Base-by-base conservation (phyloP, 768 basidiomycete species). In the Neoboletus magnificus region DNA sequence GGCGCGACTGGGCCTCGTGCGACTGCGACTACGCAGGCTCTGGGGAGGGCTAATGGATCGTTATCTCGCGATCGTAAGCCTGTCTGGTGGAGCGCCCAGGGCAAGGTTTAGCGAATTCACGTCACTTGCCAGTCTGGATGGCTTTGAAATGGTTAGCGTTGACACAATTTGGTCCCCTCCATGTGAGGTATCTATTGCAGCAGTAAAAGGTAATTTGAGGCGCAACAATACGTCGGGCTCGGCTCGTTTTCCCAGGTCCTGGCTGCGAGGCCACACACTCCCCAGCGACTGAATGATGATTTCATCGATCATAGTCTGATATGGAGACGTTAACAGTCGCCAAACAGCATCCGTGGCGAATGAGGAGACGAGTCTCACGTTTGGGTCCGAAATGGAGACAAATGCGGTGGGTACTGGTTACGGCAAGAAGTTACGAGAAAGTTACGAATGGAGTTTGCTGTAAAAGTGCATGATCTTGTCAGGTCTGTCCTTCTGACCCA, bases 41-140 rank as follows among this genome's bases (percentile, higher is more conserved):
- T 51, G 50, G 46, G 52, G 43, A 1, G 42, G 43, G 30, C 40
- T 22, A 46, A 55, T 45, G 15, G 64, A 70, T 72, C 62, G 66
- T 44, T 61, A 70, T 71, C 66, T 70, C 57, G 64, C 71, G 69
- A 71, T 71, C 68, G 47, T 18, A 40, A 54, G 64, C 65, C 47
- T 43, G 39, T 46, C 52, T 50, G n/a, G 18, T 52, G 35, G 51
- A 53, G 50, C 65, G 55, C 59, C 39, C 50, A 41, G 56, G 56
- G 32, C 61, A 51, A 58, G 42, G 39, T 50, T 54, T 61, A 49
- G 62, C 62, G 59, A 60, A 27, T 47, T 66, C 62, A 67, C 65
- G 65, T 66, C 65, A 66, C 33, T 55, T 56, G 48, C 55, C 62
- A 62, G 62, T 62, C 65, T 53, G 48, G 58, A 49, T 4, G 41